Evolutionary conservation across 495 filamentous ascomycete genomes (phyloP), one percentile per base, ranked within the genome.

Genomic region (Aspergillus haitiensis): DNA sequence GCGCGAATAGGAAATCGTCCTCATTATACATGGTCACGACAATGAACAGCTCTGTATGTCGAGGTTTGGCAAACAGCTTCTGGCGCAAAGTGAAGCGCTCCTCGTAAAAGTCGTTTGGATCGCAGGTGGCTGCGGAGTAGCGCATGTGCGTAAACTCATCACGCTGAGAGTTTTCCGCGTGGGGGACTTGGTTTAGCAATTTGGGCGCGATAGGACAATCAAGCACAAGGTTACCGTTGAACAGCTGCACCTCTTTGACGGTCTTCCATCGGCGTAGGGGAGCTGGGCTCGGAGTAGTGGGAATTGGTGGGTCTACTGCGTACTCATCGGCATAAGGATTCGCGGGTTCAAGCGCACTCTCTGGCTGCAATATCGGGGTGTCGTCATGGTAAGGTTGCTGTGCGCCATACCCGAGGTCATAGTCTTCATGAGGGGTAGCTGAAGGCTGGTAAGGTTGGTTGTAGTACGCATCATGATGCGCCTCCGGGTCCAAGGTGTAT

Each of bases 21-120:
- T 99, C 95, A 67, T 99, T 99, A 77, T 97, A 99, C 95, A 99
- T 99, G 34, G 95, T 99, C 42, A 99, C 83, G 7, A 91, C 94
- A 68, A 99, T 97, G 75, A 99, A 98, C 0, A 99, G 81, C 77
- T 99, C 95, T 0, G 95, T 99, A 66, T 96, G 87, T 44, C 95
- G 80, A 10, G 92, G 87, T 73, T 96, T 96, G 56, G 91, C 90
- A 72, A 98, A 98, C 9, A 99, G 84, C 72, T 86, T 87, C 75
- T 99, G 95, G 37, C 95, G 90, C 54, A 99, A 80, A 0, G 94
- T 98, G 65, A 97, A 98, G 61, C 92, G 88, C 66, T 94, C 83
- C 33, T 85, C 83, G 64, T 86, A 92, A 74, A 98, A 99, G 31
- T 96, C 84, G 1, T 81, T 78, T 0, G 95, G 95, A 65, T 99